Percentiles rank a stretch among this genome's conserved stretches.
Conservation (phyloP, 768 basidiomycete genomes). For the Udeniomyces megalosporus region DNA sequence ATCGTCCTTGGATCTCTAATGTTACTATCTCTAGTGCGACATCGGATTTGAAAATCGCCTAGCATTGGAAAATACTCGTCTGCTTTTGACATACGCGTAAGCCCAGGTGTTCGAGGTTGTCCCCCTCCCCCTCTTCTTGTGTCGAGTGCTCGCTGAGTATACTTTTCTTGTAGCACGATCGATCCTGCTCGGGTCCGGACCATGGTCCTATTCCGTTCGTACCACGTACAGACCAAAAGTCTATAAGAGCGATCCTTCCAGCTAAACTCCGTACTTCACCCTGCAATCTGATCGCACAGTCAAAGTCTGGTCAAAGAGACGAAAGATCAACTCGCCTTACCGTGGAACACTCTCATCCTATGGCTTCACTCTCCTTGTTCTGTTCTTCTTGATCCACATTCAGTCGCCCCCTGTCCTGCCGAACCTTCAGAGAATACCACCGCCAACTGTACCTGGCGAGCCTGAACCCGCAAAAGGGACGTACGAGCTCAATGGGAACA, state of each 20-base stretch:
- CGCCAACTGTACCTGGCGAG: conserved; percentile 54
- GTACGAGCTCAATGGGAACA: conserved; percentile 59
- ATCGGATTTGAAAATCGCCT: conserved; percentile 97
- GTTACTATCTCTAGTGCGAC: conserved; percentile 45
- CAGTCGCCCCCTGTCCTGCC: conserved; percentile 93
- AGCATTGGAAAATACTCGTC: conserved; percentile 87
- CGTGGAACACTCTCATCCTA: conserved; percentile 73
- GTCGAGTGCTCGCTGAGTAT: neutral
- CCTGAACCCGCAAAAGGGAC: neutral
- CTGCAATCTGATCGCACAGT: no score
- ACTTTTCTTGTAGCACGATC: conserved; percentile 39
- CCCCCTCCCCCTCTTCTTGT: neutral
- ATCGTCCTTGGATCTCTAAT: neutral
- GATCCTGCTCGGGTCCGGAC: conserved; percentile 87
- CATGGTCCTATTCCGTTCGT: conserved; percentile 89
- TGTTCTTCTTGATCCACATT: conserved; percentile 94
- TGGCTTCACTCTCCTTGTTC: conserved; percentile 92
- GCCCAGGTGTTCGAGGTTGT: neutral
- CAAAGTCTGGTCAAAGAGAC: conserved; percentile 96
- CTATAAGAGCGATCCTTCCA: no score
- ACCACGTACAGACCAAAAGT: neutral
- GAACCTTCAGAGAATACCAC: conserved; percentile 88
- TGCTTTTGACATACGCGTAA: conserved; percentile 82
- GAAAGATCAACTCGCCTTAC: conserved; percentile 98
- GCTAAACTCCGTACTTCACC: no score